Conservation (phyloP, 306 rosid genomes). For the Vigna reflexopilosa region DNA sequence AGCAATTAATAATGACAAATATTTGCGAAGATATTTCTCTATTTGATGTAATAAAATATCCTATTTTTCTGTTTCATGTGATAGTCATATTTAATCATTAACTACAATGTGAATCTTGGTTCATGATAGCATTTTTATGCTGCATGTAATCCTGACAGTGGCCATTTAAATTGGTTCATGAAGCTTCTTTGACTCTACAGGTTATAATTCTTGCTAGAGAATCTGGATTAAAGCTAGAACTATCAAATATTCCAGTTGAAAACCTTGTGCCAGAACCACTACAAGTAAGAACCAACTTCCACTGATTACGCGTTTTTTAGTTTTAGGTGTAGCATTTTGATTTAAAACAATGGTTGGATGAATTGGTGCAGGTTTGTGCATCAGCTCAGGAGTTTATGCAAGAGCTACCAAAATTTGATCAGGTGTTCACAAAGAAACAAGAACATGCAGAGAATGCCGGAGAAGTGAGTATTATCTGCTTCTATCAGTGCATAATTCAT, state of each 20-base stretch:
- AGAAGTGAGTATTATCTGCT: conserved; percentile 71
- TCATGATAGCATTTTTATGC: conserved; percentile 28
- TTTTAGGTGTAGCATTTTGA: conserved; percentile 35
- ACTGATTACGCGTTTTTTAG: conserved; percentile 27
- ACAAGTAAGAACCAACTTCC: conserved; percentile 57
- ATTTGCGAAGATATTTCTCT: too few relatives aligned
- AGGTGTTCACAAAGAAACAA: conserved; percentile 62
- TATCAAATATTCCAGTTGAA: conserved; percentile 86
- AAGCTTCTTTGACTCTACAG: conserved; percentile 51
- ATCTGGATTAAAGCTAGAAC: conserved; percentile 90
- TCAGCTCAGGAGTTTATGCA: conserved; percentile 89
- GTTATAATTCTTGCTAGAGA: conserved; percentile 98
- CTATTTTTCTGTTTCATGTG: too few relatives aligned
- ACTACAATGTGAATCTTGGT: conserved; percentile 11
- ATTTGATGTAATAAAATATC: too few relatives aligned
- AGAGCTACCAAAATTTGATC: conserved; percentile 78
- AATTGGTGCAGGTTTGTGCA: conserved; percentile 67
- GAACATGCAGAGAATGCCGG: conserved; percentile 84
- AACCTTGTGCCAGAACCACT: conserved; percentile 94
- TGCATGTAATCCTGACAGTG: conserved; percentile 12
- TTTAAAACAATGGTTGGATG: conserved; percentile 40
- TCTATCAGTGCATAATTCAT: conserved; percentile 18
- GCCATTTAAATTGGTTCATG: conserved; percentile 31
- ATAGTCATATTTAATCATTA: background rate
- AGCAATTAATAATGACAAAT: too few relatives aligned